phyloP scores from a whole-genome alignment of 2,329 filamentous ascomycete genomes.

The Colletotrichum sp. region DNA sequence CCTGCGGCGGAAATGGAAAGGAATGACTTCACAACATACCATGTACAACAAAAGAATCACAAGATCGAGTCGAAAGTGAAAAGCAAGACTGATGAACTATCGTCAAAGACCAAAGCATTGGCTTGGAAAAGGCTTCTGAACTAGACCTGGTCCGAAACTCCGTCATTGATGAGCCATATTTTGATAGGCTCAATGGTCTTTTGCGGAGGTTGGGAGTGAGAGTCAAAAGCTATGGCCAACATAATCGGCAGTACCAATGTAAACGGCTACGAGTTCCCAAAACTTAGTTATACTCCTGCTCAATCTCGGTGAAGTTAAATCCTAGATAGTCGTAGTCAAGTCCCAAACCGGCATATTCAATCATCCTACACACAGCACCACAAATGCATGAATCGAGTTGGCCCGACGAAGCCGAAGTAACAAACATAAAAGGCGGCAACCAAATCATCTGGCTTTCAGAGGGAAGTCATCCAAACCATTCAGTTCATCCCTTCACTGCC shows the following conservation, averaged over 20 bases:
- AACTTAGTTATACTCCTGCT: neutral
- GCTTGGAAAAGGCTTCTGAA: too few relatives aligned
- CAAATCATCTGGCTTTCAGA: neutral
- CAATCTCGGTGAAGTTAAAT: neutral
- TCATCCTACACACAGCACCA: neutral
- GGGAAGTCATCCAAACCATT: neutral
- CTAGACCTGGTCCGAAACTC: too few relatives aligned
- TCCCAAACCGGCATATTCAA: neutral
- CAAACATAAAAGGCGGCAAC: neutral
- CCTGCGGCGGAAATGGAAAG: neutral
- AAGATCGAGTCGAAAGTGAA: too few relatives aligned
- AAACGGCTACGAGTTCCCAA: accelerated
- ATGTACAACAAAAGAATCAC: too few relatives aligned
- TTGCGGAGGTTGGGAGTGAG: neutral
- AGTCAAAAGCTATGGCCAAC: accelerated
- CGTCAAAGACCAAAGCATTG: too few relatives aligned
- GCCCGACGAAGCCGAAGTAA: neutral
- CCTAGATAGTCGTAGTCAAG: neutral
- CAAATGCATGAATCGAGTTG: neutral
- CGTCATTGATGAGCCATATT: neutral
- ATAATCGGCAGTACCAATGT: neutral
- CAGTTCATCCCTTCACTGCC: neutral
- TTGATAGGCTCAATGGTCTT: neutral
- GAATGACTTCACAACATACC: neutral
- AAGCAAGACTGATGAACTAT: too few relatives aligned